Base-by-base conservation (phyloP, 2,329 filamentous ascomycete genomes). In the Aureobasidium namibiae region DNA sequence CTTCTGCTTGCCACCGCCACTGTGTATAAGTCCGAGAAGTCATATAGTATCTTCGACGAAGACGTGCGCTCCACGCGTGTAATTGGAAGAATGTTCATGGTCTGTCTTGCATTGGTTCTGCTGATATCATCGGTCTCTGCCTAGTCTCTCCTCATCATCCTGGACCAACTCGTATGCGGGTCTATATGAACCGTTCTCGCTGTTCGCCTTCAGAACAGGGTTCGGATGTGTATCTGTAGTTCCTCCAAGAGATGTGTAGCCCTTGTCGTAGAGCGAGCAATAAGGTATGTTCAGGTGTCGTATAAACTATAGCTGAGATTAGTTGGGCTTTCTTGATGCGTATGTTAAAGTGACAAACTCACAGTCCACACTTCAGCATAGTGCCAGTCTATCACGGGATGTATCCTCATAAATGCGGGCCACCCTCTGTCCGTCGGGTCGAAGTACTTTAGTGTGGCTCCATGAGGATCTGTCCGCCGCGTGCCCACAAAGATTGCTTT, bases 381-480 rank as follows among this genome's bases (percentile, higher is more conserved):
- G 72, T 94, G 90, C 94, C 94, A 99, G 74, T 99, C 94, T 69
- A 99, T 92, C 10, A 99, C 89, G 0, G 94, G 92, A 73, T 99
- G 91, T 61, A 97, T 81, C 61, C 94, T 84, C 86, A 97, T 92
- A 68, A 97, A 96, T 44, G 80, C 76, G 36, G 94, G 94, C 94
- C 94, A 99, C 2, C 87, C 91, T 36, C 82, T 78, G 73, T 97
- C 94, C 4, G 94, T 99, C 53, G 81, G 82, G 70, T 95, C 89
- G 70, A 97, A 97, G 73, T 89, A 84, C 39, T 82, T 88, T 67
- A 99, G 73, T 16, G 80, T 78, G 65, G 84, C 85, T 48, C 92
- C 90, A 71, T 97, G 91, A 7, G 94, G 94, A 73, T 99, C 94
- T 3, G 94, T 96, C 65, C 94, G 81, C 59, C 94, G 79, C 1